Evolutionary conservation across 83 land plant genomes (phyloP), one percentile per base, ranked within the genome.

Genomic region (Diphasiastrum complanatum): DNA sequence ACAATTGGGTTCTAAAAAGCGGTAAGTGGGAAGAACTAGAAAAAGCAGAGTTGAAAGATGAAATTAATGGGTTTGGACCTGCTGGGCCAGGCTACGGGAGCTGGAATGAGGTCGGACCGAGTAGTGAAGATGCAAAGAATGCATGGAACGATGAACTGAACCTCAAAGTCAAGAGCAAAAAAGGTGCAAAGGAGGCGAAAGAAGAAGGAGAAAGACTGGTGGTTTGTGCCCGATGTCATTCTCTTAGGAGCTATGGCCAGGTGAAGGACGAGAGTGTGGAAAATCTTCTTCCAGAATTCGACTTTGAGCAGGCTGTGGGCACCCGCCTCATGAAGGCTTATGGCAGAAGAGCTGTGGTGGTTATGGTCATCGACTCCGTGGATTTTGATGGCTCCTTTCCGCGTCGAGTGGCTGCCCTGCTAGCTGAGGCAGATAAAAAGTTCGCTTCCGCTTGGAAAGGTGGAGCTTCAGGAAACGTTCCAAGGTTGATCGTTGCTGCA

Each of bases 331-430:
- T 63, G 34, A 69, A 73, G 5, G 58, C 81, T 0, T 43, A 38
- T 5, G 91, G 88, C 5, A 57, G 72, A 16, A 66, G 88, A 10
- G 75, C 80, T 24, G 83, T 82, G 26, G 89, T 88, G 1, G 32
- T 93, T 22, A 68, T 89, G 78, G 91, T 93, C 35, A 88, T 83
- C 3, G 96, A 93, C 49, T 78, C 79, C 0, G 61, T 70, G 0
- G 98, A 93, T 62, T 93, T 93, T 46, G 96, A 89, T 40, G 91
- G 98, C 47, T 89, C 89, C 0, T 89, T 85, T 50, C 96, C 89
- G 0, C 55, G 79, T 18, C 73, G 65, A 48, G 91, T 76, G n/a
- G 95, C 96, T 10, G 63, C 56, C 1, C 33, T 81, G 47, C 69
- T 93, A 0, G 79, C 91, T 0, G 71, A 60, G 22, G 73, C 78